A percentile compares a stretch with the other conserved stretches of the same genome.
These are phyloP conservation scores for Coemansia sp. DNA, from an alignment of 192 early-diverging fungal species.

Conservation along the genomic window DNA sequence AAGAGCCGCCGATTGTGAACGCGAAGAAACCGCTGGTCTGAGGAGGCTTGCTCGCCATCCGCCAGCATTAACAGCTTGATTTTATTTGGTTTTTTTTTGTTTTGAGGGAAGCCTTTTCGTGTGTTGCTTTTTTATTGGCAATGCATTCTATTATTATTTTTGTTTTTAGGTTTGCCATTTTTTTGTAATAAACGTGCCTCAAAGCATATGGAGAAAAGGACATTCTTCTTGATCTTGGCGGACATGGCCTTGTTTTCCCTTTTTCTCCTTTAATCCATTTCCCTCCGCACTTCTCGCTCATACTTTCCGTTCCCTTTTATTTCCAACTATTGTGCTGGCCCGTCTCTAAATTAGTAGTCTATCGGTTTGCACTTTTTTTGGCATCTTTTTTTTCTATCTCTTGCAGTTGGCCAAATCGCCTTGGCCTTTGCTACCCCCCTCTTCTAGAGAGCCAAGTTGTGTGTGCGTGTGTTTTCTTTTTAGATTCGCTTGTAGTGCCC, in stretches of 20 bases:
- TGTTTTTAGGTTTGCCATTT: not conserved
- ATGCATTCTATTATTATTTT: not conserved
- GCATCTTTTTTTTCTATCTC: not conserved
- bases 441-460: not conserved
- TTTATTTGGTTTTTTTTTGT: not conserved
- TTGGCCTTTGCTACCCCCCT: not conserved
- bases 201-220: no score
- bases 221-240: not conserved
- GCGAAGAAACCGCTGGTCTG: constrained; percentile 10
- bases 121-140: no score
- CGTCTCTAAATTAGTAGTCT: not conserved
- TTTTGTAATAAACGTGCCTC: not conserved
- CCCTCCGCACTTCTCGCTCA: not conserved
- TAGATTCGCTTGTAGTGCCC: not conserved
- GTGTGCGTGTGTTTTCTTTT: not conserved
- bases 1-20: constrained; percentile 11
- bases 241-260: not conserved
- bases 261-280: not conserved
- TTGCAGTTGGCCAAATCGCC: not conserved
- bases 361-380: not conserved
- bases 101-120: no score
- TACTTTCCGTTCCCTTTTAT: not conserved
- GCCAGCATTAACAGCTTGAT: not conserved
- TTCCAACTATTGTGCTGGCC: not conserved
- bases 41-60: not conserved